These are phyloP conservation scores for Funneliformis caledonium DNA, from an alignment of 371 early-diverging fungal species.

Conservation along the genomic window DNA sequence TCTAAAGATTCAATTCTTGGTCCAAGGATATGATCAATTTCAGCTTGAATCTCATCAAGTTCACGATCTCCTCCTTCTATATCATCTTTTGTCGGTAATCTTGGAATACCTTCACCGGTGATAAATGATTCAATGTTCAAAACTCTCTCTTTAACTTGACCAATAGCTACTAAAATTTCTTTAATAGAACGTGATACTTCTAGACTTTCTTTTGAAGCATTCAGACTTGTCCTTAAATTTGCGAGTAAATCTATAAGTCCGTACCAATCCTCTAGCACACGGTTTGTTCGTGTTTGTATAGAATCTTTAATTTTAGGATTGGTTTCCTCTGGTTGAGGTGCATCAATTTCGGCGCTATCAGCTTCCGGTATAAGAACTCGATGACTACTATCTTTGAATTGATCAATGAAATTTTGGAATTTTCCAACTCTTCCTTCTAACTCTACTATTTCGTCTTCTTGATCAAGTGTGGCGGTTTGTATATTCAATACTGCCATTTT, in stretches of 20 bases:
- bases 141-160: constrained; percentile 53
- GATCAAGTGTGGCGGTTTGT: constrained; percentile 50
- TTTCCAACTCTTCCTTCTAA: constrained; percentile 49
- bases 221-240: constrained; percentile 42
- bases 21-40: constrained; percentile 51
- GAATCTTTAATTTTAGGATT: constrained; percentile 42
- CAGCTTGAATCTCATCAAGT: constrained; percentile 51
- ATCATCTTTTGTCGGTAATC: constrained; percentile 54
- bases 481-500: constrained; percentile 50
- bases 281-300: constrained; percentile 45
- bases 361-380: constrained; percentile 44
- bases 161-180: constrained; percentile 51
- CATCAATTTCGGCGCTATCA: constrained; percentile 28
- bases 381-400: constrained; percentile 50
- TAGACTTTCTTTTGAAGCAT: constrained; percentile 47
- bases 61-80: constrained; percentile 50
- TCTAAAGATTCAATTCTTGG: constrained; percentile 52
- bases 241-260: constrained; percentile 47
- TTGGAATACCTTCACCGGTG: constrained; percentile 46
- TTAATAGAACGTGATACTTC: constrained; percentile 56
- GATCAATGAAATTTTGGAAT: constrained; percentile 50
- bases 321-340: constrained; percentile 12
- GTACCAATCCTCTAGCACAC: constrained; percentile 50
- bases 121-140: constrained; percentile 47
- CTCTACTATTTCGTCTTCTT: constrained; percentile 48